A percentile compares a stretch with the other conserved stretches of the same genome.
Conservation (phyloP, 2,329 filamentous ascomycete species). For the Calonectria pauciramosa region DNA sequence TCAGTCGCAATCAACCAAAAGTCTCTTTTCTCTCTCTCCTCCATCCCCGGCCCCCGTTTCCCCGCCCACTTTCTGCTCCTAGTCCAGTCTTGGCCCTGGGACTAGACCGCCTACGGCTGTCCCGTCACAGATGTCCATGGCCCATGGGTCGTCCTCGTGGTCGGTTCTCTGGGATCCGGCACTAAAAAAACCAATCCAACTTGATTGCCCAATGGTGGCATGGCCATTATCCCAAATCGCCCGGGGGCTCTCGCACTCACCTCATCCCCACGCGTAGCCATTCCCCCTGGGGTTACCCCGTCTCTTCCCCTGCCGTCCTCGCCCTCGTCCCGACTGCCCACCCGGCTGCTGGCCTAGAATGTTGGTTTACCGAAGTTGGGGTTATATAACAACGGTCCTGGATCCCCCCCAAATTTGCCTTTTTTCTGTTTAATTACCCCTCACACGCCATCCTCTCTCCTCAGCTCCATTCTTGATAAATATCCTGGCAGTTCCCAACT, state of each 20-base stretch:
- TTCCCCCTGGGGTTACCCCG: conserved; percentile 5
- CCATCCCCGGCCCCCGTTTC: conserved; percentile 4
- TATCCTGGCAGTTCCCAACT: neutral
- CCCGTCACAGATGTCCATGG: conserved; percentile 6
- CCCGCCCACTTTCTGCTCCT: conserved; percentile 8
- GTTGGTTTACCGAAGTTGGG: conserved; percentile 26
- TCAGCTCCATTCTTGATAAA: neutral
- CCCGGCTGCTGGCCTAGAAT: conserved; percentile 9
- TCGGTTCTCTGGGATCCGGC: conserved; percentile 13
- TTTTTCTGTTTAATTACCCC: conserved; percentile 3
- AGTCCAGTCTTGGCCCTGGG: conserved; percentile 5
- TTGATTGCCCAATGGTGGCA: neutral
- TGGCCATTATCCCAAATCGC: neutral
- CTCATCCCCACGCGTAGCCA: conserved; percentile 4
- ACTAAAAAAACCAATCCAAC: conserved; percentile 9
- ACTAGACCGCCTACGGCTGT: conserved; percentile 16
- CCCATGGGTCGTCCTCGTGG: conserved; percentile 10
- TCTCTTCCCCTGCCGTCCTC: conserved; percentile 6
- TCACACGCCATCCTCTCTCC: conserved; percentile 15
- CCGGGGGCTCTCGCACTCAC: conserved; percentile 8
- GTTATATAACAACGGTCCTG: conserved; percentile 22
- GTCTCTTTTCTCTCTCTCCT: neutral
- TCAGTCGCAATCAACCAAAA: neutral
- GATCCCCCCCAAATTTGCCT: conserved; percentile 14
- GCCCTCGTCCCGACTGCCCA: neutral